Evolutionary conservation across 805 yeast genomes (phyloP), one percentile per base, ranked within the genome.

Genomic region (Zygosaccharomyces siamensis): DNA sequence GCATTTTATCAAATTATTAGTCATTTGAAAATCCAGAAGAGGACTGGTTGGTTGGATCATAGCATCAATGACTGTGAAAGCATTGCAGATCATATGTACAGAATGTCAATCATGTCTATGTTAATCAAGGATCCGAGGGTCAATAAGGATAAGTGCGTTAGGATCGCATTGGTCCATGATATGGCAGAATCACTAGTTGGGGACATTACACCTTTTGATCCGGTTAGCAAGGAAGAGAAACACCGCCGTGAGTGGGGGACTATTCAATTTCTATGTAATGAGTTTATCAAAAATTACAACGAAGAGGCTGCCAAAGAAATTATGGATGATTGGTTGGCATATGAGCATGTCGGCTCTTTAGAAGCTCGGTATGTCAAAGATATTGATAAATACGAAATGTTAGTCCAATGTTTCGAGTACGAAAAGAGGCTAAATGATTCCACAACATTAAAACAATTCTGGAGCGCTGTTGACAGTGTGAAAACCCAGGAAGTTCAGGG

Each of bases 101-200:
- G 98, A 50, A 92, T 90, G 97, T 81, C 88, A 3, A 72, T 90
- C 26, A 81, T 89, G 43, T 74, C 92, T 21, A 79, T 89, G 84
- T 67, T 88, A 27, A 75, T 88, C 41, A 68, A 69, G 31, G 69
- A 75, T 44, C 64, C 67, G 12, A 67, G 72, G 5, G 72, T 85
- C 38, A 81, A 86, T 66, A 73, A 78, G 30, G 75, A 77, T 51
- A 79, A 79, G 58, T 88, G 96, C 71, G 84, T 82, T 44, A 85
- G 86, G 67, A 89, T 90, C 47, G 89, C 97, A 1, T 72, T 89
- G 37, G 81, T 89, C 39, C 98, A 90, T 71, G 98, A 90, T 65
- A 86, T 90, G 59, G 97, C 97, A 8, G 98, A 90, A 72, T 69
- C 89, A 7, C 72, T 90, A 30, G 97, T 92, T n/a, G 98, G 98